Evolutionary conservation across 1,284 basidiomycete genomes (phyloP).

Genomic region (Rhodotorula sp.): DNA sequence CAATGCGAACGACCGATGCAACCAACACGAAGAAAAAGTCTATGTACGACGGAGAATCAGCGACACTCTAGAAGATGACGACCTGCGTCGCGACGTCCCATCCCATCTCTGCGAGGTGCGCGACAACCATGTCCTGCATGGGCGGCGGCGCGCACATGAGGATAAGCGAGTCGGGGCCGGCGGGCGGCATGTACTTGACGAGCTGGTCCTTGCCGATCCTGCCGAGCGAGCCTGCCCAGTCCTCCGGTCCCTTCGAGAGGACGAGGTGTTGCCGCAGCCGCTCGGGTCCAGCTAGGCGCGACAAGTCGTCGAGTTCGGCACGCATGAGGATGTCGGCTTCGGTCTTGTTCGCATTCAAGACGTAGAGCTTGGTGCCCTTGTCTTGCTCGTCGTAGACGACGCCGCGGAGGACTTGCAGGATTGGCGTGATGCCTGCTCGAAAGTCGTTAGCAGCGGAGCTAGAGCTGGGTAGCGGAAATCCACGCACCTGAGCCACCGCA

Average conservation of each 20-base stretch:
- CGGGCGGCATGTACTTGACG: conserved; percentile 51
- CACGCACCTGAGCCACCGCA: conserved; percentile 58
- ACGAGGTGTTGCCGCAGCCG: conserved; percentile 57
- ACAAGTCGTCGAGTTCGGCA: conserved; percentile 56
- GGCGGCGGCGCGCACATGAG: conserved; percentile 60
- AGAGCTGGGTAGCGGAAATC: conserved; percentile 11
- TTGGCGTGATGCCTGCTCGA: conserved; percentile 59
- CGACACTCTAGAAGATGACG: conserved; percentile 20
- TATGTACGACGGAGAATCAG: not conserved
- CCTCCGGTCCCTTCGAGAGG: conserved; percentile 49
- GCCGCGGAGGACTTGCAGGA: conserved; percentile 58
- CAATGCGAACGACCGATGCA: too few species aligned
- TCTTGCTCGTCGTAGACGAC: conserved; percentile 54
- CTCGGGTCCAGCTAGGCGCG: conserved; percentile 45
- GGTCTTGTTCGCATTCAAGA: conserved; percentile 58
- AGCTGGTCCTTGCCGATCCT: conserved; percentile 54
- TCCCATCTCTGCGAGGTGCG: conserved; percentile 31
- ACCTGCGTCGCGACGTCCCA: conserved; percentile 24
- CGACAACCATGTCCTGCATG: conserved; percentile 47
- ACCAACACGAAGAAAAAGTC: too few species aligned
- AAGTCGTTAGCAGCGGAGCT: not conserved
- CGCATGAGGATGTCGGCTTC: conserved; percentile 59
- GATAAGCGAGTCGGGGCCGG: conserved; percentile 49
- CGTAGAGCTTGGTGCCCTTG: conserved; percentile 54
- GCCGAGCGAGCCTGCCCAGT: conserved; percentile 55